Base-by-base conservation (phyloP, 2,329 filamentous ascomycete species). In the Sporothrix brasiliensis region DNA sequence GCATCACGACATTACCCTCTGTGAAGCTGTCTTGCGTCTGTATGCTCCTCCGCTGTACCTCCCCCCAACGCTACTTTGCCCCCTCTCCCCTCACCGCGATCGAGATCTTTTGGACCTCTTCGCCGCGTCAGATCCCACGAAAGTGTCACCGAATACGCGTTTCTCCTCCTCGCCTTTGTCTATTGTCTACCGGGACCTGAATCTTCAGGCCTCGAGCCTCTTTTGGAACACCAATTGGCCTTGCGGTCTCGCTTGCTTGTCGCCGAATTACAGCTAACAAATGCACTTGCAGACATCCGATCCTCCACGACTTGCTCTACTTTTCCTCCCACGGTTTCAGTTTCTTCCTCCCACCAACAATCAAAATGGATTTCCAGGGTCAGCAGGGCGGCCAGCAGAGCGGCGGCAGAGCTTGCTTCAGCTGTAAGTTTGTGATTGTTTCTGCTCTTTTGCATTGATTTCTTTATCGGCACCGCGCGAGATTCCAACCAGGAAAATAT, bases 331-430 rank as follows among this genome's bases (percentile, higher is more conserved):
- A 50, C 52, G 50, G 44, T 50, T 54, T 21, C 27, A 52, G 34
- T 30, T 44, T 58, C n/a, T 44, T 19, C 21, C 24, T 61, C 41
- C 54, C 54, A n/a, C 49, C 47, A 70, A 39, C 54, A 68, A 56
- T 47, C 67, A 71, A 16, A 68, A 74, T 76, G 74, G 75, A 75
- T 63, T 75, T 71, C 73, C 74, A 75, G 70, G 71, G 69, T 63
- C 73, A 74, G 63, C 66, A 69, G 52, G 24, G 54, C 50, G 30
- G 52, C 24, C 68, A 69, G 21, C 67, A 69, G 56, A 49, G 58
- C 65, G 67, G 68, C 58, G 71, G 71, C 70, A 69, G 73, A 70
- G 73, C 73, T 44, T 76, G 75, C 74, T 75, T 75, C 73, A 74
- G 69, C 70, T 76, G 75, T 76, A 69, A 76, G 75, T 75, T 34